A percentile compares a stretch with the other conserved stretches of the same genome.
Evolutionary conservation across 768 basidiomycete species (phyloP).

Genomic region (Kwoniella mangroviensis): DNA sequence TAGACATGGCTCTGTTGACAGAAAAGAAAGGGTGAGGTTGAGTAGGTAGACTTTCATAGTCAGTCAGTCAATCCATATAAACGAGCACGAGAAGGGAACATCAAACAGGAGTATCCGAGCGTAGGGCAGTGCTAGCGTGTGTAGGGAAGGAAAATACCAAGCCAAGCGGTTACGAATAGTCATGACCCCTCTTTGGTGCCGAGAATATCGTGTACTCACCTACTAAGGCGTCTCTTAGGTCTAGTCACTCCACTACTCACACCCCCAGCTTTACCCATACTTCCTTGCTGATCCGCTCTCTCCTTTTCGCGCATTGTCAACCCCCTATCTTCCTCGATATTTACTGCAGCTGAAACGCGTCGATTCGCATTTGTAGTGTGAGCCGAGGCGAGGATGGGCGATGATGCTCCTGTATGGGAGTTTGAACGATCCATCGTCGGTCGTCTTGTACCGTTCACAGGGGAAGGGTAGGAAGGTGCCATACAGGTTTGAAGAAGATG

Average conservation of each 20-base stretch:
- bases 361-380: constrained; percentile 19
- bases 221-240: constrained; percentile 45
- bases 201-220: constrained; percentile 29
- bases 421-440: constrained; percentile 15
- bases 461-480: constrained; percentile 1
- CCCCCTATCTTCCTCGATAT: constrained; percentile 21
- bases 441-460: neutral
- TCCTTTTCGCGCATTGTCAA: constrained; percentile 29
- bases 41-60: constrained; percentile 42
- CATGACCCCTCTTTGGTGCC: too few relatives aligned
- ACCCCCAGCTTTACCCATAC: constrained; percentile 42
- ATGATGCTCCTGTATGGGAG: constrained; percentile 15
- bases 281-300: constrained; percentile 26
- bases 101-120: neutral
- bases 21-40: constrained; percentile 44
- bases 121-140: neutral
- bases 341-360: constrained; percentile 17
- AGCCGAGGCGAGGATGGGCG: constrained; percentile 8
- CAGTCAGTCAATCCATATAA: constrained; percentile 34
- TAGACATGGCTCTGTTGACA: constrained; percentile 32
- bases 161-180: neutral
- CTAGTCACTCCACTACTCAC: constrained; percentile 43
- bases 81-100: neutral
- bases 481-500: neutral
- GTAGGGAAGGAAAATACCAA: neutral